These are phyloP conservation scores for Erigeron canadensis DNA, from an alignment of 129 eudicot genomes.

Conservation along the genomic window DNA sequence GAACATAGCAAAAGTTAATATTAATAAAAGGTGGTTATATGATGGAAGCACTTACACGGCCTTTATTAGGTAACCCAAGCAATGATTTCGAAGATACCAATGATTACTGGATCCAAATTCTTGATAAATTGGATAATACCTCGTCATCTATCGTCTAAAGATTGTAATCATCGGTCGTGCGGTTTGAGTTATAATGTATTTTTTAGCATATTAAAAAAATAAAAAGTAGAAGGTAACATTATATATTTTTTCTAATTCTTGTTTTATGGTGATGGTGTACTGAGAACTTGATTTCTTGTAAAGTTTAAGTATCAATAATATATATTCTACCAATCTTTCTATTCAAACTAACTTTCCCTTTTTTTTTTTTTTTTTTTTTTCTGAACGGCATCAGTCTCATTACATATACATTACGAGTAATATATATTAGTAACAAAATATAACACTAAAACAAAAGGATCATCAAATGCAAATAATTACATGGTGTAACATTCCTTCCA, in stretches of 20 bases:
- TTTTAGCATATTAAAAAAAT: background rate
- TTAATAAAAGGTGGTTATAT: background rate
- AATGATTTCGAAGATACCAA: conserved; percentile 29
- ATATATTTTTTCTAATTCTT: background rate
- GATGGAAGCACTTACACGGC: conserved; percentile 8
- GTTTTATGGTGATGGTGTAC: background rate
- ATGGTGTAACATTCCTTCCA: too few species aligned
- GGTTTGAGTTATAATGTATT: background rate
- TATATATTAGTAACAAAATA: too few species aligned
- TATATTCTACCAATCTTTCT: background rate
- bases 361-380: background rate
- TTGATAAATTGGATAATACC: conserved; percentile 8
- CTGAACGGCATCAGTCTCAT: too few species aligned
- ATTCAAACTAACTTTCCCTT: background rate
- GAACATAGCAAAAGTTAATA: background rate
- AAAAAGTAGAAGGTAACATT: background rate
- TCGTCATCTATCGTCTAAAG: background rate
- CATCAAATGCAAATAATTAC: too few species aligned
- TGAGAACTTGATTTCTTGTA: background rate
- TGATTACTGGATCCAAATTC: conserved; percentile 32
- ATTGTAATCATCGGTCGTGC: background rate
- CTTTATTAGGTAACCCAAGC: too few species aligned
- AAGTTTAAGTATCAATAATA: background rate
- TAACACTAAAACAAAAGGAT: too few species aligned
- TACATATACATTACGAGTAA: too few species aligned